Percentiles rank a stretch among this genome's conserved stretches.
These are phyloP conservation scores for Oidiodendron maius DNA, from an alignment of 495 filamentous ascomycete species.

Conservation along the genomic window DNA sequence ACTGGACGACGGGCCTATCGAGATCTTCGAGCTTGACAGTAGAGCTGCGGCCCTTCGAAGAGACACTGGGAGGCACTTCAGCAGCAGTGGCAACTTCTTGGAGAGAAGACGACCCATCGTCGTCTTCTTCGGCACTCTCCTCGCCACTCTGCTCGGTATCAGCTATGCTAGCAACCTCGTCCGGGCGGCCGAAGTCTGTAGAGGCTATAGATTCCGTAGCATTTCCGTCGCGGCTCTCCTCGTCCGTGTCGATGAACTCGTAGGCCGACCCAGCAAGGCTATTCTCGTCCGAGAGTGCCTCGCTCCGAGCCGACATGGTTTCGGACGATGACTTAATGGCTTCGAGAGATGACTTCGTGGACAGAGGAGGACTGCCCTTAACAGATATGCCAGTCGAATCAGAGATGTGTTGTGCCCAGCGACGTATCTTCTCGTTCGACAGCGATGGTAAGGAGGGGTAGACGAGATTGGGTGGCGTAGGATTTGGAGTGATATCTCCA, in stretches of 20 bases:
- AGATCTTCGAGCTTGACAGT: constrained; percentile 26
- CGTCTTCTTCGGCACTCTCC: constrained; percentile 35
- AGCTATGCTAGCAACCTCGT: constrained; percentile 47
- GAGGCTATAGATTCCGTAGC: constrained; percentile 48
- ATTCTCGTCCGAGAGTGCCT: constrained; percentile 32
- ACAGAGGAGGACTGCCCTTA: no score
- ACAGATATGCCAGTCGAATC: no score
- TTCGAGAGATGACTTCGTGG: no score
- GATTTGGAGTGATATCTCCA: no score
- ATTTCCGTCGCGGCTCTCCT: constrained; percentile 36
- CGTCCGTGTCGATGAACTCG: constrained; percentile 45
- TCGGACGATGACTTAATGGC: no score
- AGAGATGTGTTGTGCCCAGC: no score
- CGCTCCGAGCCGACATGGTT: constrained; percentile 37
- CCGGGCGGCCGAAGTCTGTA: constrained; percentile 34
- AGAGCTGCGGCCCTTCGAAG: constrained; percentile 21
- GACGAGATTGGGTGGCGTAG: no score
- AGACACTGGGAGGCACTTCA: constrained; percentile 24
- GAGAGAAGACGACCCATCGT: constrained; percentile 13
- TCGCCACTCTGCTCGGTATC: constrained; percentile 40
- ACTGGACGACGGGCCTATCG: constrained; percentile 26
- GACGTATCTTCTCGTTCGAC: no score
- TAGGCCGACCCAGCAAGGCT: constrained; percentile 51
- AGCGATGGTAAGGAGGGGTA: no score
- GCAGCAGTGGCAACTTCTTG: constrained; percentile 22